Conservation (phyloP, 108 stramenopile genomes). For the Cyclotella atomus region DNA sequence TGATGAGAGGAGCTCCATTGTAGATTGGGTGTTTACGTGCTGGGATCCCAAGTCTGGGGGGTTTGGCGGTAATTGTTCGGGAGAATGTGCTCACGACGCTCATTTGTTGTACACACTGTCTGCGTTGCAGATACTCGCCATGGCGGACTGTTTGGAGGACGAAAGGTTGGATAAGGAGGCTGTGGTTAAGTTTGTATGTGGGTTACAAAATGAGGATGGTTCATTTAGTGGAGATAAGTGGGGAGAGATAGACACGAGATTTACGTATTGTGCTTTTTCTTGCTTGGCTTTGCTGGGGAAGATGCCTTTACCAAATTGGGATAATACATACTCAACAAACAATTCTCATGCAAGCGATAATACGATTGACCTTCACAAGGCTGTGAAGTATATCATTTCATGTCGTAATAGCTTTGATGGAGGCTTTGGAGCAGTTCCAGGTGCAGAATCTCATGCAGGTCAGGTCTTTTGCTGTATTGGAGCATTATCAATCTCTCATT, state of each 20-base stretch:
- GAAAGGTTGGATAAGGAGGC: constrained; percentile 60
- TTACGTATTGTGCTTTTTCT: constrained; percentile 95
- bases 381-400: constrained; percentile 76
- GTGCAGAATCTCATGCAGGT: constrained; percentile 97
- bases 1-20: constrained; percentile 58
- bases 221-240: constrained; percentile 95
- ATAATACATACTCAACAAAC: not conserved
- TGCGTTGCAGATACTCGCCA: constrained; percentile 96
- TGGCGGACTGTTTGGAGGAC: constrained; percentile 68
- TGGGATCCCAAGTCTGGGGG: constrained; percentile 80
- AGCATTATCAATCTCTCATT: constrained; percentile 92
- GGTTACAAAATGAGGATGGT: constrained; percentile 95
- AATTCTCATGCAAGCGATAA: not conserved
- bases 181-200: constrained; percentile 72
- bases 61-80: constrained; percentile 90
- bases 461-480: constrained; percentile 98
- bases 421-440: constrained; percentile 94
- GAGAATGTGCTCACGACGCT: constrained; percentile 82
- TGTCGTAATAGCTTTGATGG: constrained; percentile 97
- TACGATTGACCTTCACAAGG: constrained; percentile 66
- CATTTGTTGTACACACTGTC: constrained; percentile 97
- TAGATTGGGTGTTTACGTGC: constrained; percentile 94
- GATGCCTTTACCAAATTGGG: constrained; percentile 36
- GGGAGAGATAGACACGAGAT: constrained; percentile 99
- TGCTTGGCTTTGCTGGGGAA: constrained; percentile 78